These are phyloP conservation scores for Gomphus bonarii DNA, from an alignment of 1,284 basidiomycete genomes.

Conservation along the genomic window DNA sequence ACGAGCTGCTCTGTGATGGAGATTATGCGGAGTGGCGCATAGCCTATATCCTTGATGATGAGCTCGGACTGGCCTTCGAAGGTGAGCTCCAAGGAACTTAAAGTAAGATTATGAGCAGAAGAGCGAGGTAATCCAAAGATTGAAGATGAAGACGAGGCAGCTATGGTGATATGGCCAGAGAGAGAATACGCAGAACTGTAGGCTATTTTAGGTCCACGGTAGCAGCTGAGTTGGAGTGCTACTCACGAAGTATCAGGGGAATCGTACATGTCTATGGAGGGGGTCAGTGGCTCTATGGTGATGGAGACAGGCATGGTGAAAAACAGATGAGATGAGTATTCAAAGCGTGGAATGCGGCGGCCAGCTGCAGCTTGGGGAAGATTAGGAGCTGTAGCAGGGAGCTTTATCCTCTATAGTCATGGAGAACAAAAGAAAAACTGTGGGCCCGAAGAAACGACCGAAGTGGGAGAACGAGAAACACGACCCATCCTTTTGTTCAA, in stretches of 20 bases:
- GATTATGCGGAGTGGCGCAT: constrained; percentile 53
- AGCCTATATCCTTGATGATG: constrained; percentile 45
- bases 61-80: constrained; percentile 73
- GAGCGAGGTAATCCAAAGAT: constrained; percentile 39
- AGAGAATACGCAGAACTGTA: constrained; percentile 64
- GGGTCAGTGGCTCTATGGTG: constrained; percentile 44
- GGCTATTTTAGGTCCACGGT: background rate
- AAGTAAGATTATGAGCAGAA: constrained; percentile 31
- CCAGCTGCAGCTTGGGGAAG: background rate
- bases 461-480: background rate
- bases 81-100: constrained; percentile 56
- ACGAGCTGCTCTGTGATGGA: constrained; percentile 53
- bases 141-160: constrained; percentile 38
- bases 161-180: constrained; percentile 59
- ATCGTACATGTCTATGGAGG: constrained; percentile 55
- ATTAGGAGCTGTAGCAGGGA: background rate
- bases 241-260: constrained; percentile 55
- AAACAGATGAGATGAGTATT: background rate
- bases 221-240: background rate
- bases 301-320: constrained; percentile 50
- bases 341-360: background rate
- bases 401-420: background rate
- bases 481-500: background rate
- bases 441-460: background rate
- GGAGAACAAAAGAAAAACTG: constrained; percentile 8